Percentiles rank a stretch among this genome's conserved stretches.
Evolutionary conservation across 352 stramenopile genomes (phyloP).

Genomic region (Pythium vanterpoolii): DNA sequence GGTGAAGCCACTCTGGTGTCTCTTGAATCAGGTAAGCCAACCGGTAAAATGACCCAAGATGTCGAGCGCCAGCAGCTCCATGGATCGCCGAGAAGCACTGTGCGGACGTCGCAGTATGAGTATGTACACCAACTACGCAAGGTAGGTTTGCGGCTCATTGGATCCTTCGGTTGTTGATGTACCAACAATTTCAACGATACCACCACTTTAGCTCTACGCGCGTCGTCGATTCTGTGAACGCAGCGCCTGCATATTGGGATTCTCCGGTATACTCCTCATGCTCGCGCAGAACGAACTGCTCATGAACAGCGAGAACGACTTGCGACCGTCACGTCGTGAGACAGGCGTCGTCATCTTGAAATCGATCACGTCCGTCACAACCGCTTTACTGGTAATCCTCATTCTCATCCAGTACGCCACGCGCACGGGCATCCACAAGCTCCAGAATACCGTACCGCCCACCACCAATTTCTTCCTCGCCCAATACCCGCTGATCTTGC

Average conservation of each 20-base stretch:
- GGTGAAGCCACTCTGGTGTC: background rate
- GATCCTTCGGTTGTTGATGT: background rate
- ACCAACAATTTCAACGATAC: background rate
- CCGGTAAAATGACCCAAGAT: conserved; percentile 43
- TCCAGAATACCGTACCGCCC: conserved; percentile 43
- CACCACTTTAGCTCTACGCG: conserved; percentile 43
- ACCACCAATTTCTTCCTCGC: conserved; percentile 26
- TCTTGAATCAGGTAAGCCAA: conserved; percentile 16
- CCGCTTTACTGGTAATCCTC: conserved; percentile 36
- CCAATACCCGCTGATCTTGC: conserved; percentile 30
- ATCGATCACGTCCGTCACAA: conserved; percentile 30
- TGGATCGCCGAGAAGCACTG: conserved; percentile 25
- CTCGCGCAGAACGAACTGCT: conserved; percentile 64
- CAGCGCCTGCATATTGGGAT: conserved; percentile 37
- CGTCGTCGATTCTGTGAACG: conserved; percentile 47
- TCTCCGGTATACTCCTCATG: conserved; percentile 60
- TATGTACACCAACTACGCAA: conserved; percentile 40
- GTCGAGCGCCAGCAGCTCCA: conserved; percentile 59
- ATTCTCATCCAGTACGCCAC: conserved; percentile 51
- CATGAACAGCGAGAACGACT: conserved; percentile 9
- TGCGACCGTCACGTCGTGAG: background rate
- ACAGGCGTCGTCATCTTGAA: conserved; percentile 36
- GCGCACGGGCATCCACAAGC: conserved; percentile 41
- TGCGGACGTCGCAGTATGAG: conserved; percentile 9
- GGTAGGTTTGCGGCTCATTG: background rate